Evolutionary conservation across 1,139 yeast genomes (phyloP), one percentile per base, ranked within the genome.

Genomic region (Sugiyamaella sp.): DNA sequence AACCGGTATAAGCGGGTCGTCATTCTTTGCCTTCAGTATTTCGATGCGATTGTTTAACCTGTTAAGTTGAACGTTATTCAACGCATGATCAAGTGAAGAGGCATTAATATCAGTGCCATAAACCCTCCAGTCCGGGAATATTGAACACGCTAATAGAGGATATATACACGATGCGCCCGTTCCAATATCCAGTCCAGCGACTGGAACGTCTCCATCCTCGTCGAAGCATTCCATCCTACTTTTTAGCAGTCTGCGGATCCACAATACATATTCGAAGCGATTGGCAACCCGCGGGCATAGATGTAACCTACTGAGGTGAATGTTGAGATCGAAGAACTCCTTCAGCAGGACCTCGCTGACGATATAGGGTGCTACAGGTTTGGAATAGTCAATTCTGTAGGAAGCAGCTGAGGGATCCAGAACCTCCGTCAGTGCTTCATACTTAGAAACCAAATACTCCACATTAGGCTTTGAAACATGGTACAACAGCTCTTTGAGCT

Each of bases 151-250:
- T 27, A 77, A 51, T 2, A 77, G 48, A 0, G 78, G 73, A 59
- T 76, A 77, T 1, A 77, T 72, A 6, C 74, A 74, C 45, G 72
- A 66, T 12, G 74, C 71, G 1, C 80, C 80, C 0, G 76, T 71
- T 1, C 81, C 81, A 6, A 66, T 52, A 47, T 66, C 69, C 22
- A 65, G 39, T 1, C 56, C 61, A 4, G n/a, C 24, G 8, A 53
- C 20, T 2, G n/a, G n/a, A n/a, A n/a, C n/a, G n/a, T n/a, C n/a
- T n/a, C n/a, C n/a, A n/a, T 12, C 38, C 24, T 27, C 19, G 37
- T 29, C 37, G n/a, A n/a, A n/a, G n/a, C n/a, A n/a, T 17, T 25
- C n/a, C 43, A 24, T 1, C 39, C 39, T n/a, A 16, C 33, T 10
- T 42, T 45, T n/a, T 58, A 52, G 16, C 60, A 43, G 4, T 42